Base-by-base conservation (phyloP, 2,329 filamentous ascomycete genomes). In the Pseudocercospora crystallina region DNA sequence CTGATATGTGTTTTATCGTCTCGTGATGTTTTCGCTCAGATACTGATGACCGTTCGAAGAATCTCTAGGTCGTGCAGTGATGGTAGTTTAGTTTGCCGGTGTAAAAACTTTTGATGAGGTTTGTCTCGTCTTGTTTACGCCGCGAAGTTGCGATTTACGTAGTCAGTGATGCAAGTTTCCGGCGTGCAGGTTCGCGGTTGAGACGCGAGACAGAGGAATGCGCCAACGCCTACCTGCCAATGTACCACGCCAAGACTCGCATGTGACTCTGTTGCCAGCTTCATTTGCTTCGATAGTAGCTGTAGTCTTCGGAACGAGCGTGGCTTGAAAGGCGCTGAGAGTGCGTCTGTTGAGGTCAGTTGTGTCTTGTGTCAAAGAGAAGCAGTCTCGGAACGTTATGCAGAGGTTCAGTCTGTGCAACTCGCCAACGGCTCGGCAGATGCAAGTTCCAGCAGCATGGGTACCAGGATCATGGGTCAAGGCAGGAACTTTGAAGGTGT, bases 201-300 rank as follows among this genome's bases (percentile, higher is more conserved):
- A 32, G 36, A 45, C 15, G 42, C 42, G 39, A 35, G 9, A 37
- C 42, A 35, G 10, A 45, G 42, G 42, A 45, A 45, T 45, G 42
- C 36, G 42, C 32, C 42, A 45, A 45, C 36, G 32, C 17, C 42
- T 26, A 34, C 13, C 15, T 26, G 20, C 4, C 7, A 26, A 26
- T 26, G 20, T n/a, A 26, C 20, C 20, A 26, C 20, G 20, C 20
- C 20, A 26, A 26, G 20, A 26, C 20, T 26, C 20, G 20, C 30
- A 35, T 14, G 12, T 35, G 12, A 35, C 12, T 8, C 3, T 35
- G 4, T 35, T 3, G 33, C 33, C 33, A 14, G 33, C 12, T n/a
- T 35, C 33, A 14, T n/a, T n/a, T 35, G 14, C 14, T 35, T n/a
- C 33, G 5, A 14, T 35, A 3, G 33, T n/a, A 4, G 39, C 8